A percentile compares a stretch with the other conserved stretches of the same genome.
Evolutionary conservation across 2,329 filamentous ascomycete genomes (phyloP).

Genomic region (Talaromyces atroroseus): DNA sequence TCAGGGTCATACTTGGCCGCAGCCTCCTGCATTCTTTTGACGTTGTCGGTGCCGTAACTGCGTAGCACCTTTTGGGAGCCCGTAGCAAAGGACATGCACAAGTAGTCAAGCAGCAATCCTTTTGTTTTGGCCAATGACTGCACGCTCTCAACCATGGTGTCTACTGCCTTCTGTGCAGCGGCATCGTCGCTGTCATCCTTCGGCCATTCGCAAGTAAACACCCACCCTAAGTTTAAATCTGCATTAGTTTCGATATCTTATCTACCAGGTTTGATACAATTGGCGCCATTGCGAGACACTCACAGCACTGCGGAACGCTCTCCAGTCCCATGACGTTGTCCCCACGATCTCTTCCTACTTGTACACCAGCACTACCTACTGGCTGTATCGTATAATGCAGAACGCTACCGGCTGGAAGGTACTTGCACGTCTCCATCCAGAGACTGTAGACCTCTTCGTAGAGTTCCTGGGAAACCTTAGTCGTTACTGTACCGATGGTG

Average conservation of each 20-base stretch:
- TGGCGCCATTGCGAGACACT: neutral
- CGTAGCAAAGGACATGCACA: neutral
- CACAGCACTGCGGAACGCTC: slow-evolving; percentile 8
- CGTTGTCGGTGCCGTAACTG: neutral
- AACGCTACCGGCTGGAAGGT: neutral
- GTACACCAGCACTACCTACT: slow-evolving; percentile 8
- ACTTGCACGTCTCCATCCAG: neutral
- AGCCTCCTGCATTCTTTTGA: neutral
- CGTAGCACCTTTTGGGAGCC: neutral
- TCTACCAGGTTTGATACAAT: neutral
- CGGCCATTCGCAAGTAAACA: neutral
- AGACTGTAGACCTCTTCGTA: slow-evolving; percentile 8
- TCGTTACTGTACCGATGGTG: slow-evolving; percentile 5
- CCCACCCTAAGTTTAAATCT: neutral
- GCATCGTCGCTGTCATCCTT: neutral
- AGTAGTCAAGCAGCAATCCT: neutral
- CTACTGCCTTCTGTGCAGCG: neutral
- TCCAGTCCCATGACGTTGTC: slow-evolving; percentile 11
- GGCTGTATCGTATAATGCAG: slow-evolving; percentile 12
- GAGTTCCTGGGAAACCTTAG: slow-evolving; percentile 7
- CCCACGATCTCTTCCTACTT: slow-evolving; percentile 9
- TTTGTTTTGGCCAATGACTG: neutral
- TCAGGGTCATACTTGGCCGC: slow-evolving; percentile 6
- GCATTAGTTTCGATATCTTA: neutral
- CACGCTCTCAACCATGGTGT: neutral